A percentile compares a stretch with the other conserved stretches of the same genome.
Conservation (phyloP, 1,139 yeast genomes). For the Lodderomyces theae region DNA sequence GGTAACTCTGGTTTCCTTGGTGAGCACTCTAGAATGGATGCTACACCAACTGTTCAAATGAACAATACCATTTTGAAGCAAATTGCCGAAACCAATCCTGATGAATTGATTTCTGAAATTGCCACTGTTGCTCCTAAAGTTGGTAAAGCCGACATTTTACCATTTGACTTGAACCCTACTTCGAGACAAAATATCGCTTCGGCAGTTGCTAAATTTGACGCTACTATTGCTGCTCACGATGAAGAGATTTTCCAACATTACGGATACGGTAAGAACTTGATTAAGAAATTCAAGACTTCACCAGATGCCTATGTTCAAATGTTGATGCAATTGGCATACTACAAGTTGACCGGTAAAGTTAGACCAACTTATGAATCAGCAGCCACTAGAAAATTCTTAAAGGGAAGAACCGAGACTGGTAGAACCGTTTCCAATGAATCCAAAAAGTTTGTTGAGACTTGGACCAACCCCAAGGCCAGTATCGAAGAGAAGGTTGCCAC, state of each 20-base stretch:
- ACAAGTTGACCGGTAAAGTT: constrained; percentile 73
- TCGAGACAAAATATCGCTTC: constrained; percentile 50
- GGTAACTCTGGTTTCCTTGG: constrained; percentile 92
- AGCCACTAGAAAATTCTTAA: constrained; percentile 83
- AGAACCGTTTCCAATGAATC: constrained; percentile 82
- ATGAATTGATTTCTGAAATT: constrained; percentile 28
- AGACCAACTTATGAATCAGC: constrained; percentile 97
- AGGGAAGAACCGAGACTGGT: constrained; percentile 96
- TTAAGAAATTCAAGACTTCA: constrained; percentile 65
- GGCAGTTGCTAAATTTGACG: constrained; percentile 57
- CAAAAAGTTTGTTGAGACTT: constrained; percentile 67
- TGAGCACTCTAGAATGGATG: constrained; percentile 98
- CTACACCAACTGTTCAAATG: constrained; percentile 89
- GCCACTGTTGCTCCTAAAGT: constrained; percentile 22
- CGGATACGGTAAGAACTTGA: constrained; percentile 69
- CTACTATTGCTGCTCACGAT: constrained; percentile 53
- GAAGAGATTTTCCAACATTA: constrained; percentile 67
- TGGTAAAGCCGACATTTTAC: constrained; percentile 24
- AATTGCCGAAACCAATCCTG: constrained; percentile 46
- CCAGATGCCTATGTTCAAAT: constrained; percentile 80
- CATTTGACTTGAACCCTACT: constrained; percentile 51
- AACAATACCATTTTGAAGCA: constrained; percentile 72
- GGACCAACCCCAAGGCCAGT: constrained; percentile 60
- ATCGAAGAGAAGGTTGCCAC: constrained; percentile 61
- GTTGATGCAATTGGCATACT: constrained; percentile 74